Evolutionary conservation across 2,329 filamentous ascomycete species (phyloP).

Genomic region (Amauroascus verrucosus): DNA sequence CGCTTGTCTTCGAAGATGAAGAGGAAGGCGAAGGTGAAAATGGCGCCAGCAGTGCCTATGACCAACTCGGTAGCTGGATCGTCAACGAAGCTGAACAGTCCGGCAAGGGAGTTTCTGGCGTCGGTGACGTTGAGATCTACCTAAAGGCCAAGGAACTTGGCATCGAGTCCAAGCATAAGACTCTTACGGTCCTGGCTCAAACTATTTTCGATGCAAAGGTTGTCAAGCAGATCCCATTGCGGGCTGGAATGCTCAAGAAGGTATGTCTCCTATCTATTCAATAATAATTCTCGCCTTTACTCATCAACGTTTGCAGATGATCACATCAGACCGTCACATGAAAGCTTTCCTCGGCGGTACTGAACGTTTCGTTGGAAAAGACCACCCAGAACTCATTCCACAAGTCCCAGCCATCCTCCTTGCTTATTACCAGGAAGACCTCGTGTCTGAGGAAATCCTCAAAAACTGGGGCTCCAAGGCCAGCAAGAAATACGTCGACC

Average conservation of each 20-base stretch:
- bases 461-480: constrained; percentile 88
- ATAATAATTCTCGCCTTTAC: neutral
- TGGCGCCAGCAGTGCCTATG: constrained; percentile 66
- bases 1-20: constrained; percentile 71
- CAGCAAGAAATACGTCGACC: constrained; percentile 95
- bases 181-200: constrained; percentile 81
- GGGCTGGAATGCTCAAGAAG: constrained; percentile 80
- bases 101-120: constrained; percentile 60
- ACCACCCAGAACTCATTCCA: constrained; percentile 66
- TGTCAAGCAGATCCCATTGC: constrained; percentile 72
- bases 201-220: constrained; percentile 90
- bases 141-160: constrained; percentile 94
- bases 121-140: constrained; percentile 86
- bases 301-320: constrained; percentile 45
- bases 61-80: constrained; percentile 89
- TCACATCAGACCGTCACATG: constrained; percentile 85
- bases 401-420: constrained; percentile 78
- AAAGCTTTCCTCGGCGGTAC: constrained; percentile 92
- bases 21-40: constrained; percentile 73
- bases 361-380: constrained; percentile 78
- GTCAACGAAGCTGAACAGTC: constrained; percentile 59
- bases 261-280: constrained; percentile 36
- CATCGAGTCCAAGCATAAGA: constrained; percentile 90
- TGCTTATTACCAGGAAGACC: constrained; percentile 80
- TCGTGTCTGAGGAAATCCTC: constrained; percentile 78